Evolutionary conservation across 192 early-diverging fungal genomes (phyloP).

Genomic region (Ambispora gerdemannii): DNA sequence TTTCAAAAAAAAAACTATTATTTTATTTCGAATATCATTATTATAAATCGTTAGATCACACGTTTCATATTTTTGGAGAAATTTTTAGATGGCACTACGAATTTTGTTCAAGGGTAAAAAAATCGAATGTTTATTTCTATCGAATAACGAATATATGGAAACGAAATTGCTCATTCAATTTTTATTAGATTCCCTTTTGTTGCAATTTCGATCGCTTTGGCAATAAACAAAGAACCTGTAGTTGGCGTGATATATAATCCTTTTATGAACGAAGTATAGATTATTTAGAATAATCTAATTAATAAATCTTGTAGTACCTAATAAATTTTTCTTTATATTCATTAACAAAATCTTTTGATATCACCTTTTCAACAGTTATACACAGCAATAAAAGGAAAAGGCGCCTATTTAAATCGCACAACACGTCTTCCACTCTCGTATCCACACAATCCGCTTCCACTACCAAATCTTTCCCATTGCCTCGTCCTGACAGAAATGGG

Average conservation of each 20-base stretch:
- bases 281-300: too few relatives aligned
- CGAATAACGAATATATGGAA: conserved; percentile 49
- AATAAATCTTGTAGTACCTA: too few relatives aligned
- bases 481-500: conserved; percentile 88
- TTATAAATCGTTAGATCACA: background rate
- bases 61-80: background rate
- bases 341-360: too few relatives aligned
- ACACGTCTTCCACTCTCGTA: conserved; percentile 58
- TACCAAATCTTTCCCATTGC: conserved; percentile 58
- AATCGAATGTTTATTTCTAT: background rate
- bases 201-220: conserved; percentile 81
- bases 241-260: conserved; percentile 93
- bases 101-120: conserved; percentile 65
- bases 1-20: background rate
- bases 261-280: conserved; percentile 77
- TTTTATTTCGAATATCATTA: background rate
- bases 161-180: background rate
- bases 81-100: conserved; percentile 65
- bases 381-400: conserved; percentile 56
- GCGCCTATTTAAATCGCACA: conserved; percentile 61
- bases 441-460: conserved; percentile 49
- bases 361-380: conserved; percentile 37
- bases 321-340: too few relatives aligned
- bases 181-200: conserved; percentile 70
- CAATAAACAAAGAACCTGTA: conserved; percentile 66